Evolutionary conservation across 495 filamentous ascomycete genomes (phyloP).

Genomic region (Daldinia caldariorum): DNA sequence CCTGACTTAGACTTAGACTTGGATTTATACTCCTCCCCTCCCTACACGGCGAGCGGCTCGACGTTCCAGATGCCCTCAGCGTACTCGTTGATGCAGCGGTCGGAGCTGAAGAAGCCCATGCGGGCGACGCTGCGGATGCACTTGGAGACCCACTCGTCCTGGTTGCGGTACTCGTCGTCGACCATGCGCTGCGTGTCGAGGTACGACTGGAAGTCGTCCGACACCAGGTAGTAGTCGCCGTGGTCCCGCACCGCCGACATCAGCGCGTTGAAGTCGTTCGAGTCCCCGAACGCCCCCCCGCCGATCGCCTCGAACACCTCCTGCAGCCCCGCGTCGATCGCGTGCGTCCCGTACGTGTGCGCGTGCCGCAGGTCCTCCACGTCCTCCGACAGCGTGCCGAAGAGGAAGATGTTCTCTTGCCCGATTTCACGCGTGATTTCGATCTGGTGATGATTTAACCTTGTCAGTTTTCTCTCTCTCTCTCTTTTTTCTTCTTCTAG

Average conservation of each 20-base stretch:
- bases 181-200: constrained; percentile 87
- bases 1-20: no score
- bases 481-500: no score
- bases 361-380: constrained; percentile 95
- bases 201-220: constrained; percentile 95
- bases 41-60: constrained; percentile 69
- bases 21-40: no score
- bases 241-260: constrained; percentile 86
- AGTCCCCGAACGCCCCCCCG: constrained; percentile 78
- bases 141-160: constrained; percentile 91
- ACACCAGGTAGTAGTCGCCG: constrained; percentile 96
- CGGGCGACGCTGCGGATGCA: constrained; percentile 84
- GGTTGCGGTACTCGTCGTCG: constrained; percentile 88
- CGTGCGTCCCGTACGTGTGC: constrained; percentile 83
- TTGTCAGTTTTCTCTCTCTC: constrained; percentile 11
- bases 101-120: constrained; percentile 97
- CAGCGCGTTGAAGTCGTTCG: constrained; percentile 77
- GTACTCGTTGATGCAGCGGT: constrained; percentile 98
- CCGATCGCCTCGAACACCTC: constrained; percentile 87
- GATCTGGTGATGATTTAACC: constrained; percentile 73
- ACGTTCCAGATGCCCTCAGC: constrained; percentile 97
- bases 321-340: constrained; percentile 76
- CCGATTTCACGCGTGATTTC: constrained; percentile 98
- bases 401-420: constrained; percentile 97
- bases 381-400: constrained; percentile 94